Conservation (phyloP, 768 basidiomycete genomes). For the Leccinum rimulosum region DNA sequence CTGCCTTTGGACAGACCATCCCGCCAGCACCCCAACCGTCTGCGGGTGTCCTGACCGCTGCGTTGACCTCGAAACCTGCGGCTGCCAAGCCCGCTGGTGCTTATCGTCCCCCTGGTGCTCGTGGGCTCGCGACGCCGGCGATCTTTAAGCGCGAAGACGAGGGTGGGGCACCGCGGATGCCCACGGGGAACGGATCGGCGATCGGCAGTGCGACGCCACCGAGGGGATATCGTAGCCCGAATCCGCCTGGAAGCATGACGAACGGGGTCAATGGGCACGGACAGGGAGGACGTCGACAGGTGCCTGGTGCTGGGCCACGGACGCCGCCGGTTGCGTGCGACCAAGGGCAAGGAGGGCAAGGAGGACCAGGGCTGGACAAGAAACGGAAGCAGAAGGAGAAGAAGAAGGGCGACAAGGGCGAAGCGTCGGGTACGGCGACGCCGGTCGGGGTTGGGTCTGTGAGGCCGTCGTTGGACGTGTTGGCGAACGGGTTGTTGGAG, state of each 20-base stretch:
- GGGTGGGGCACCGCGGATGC: constrained; percentile 59
- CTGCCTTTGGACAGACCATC: constrained; percentile 63
- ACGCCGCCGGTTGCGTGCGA: constrained; percentile 46
- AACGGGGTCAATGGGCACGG: constrained; percentile 34
- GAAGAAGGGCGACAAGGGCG: constrained; percentile 44
- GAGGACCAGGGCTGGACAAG: constrained; percentile 36
- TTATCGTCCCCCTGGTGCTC: constrained; percentile 90
- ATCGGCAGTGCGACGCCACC: constrained; percentile 63
- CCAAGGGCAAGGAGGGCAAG: constrained; percentile 14
- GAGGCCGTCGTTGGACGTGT: constrained; percentile 38
- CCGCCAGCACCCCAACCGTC: constrained; percentile 68
- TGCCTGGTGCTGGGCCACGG: constrained; percentile 70
- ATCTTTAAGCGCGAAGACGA: constrained; percentile 94
- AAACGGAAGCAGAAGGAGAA: constrained; percentile 56
- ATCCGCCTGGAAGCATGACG: constrained; percentile 45
- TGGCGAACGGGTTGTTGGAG: constrained; percentile 27
- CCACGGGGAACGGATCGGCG: constrained; percentile 34
- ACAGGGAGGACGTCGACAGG: constrained; percentile 37
- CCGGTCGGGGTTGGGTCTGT: constrained; percentile 26
- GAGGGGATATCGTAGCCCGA: constrained; percentile 57
- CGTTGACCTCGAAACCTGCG: constrained; percentile 51
- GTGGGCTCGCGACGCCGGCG: constrained; percentile 83
- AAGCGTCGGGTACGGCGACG: constrained; percentile 29
- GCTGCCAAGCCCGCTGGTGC: constrained; percentile 75
- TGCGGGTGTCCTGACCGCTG: constrained; percentile 50